Evolutionary conservation across 768 basidiomycete genomes (phyloP), one percentile per base, ranked within the genome.

Genomic region (Trichaptum fuscoviolaceum): DNA sequence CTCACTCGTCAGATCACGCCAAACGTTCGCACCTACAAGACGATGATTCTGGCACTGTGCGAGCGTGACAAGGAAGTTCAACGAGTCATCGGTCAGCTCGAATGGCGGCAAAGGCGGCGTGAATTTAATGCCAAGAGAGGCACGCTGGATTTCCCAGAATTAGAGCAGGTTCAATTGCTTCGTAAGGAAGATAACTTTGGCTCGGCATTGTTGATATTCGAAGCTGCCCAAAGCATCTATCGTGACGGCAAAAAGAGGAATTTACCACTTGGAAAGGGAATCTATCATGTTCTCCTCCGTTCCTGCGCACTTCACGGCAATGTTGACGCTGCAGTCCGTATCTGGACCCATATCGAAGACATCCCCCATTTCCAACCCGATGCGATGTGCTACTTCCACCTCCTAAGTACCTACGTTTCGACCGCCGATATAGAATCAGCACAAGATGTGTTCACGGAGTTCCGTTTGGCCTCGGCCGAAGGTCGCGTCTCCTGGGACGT

Each of bases 141-240:
- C 18, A 71, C 73, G 24, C 63, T 63, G 15, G 63, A 59, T 25
- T 35, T 70, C 2, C 65, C 69, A 18, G 82, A 83, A 63, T 69
- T 80, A 57, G 72, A 72, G 25, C 81, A 81, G 9, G 79, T 84
- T 57, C 75, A 75, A 0, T 67, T 75, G 1, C 81, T 93, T 25
- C 77, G 78, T 24, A 70, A 79, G 30, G 94, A 96, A 73, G 84
- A 86, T 71, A 93, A 91, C 68, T 88, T 94, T 67, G 73, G 78
- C 0, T 83, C 86, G 0, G 93, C 93, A 0, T 79, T 94, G 77
- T 82, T 85, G 18, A 77, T 96, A 18, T 95, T 95, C 75, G 82
- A 89, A 26, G 81, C 86, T 0, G 81, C 87, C 20, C 77, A 82
- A 30, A 73, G 81, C 8, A 74, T 80, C 25, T 68, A 74, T 9